Evolutionary conservation across 257 asterid genomes (phyloP).

Genomic region (Nicotiana benthamiana): DNA sequence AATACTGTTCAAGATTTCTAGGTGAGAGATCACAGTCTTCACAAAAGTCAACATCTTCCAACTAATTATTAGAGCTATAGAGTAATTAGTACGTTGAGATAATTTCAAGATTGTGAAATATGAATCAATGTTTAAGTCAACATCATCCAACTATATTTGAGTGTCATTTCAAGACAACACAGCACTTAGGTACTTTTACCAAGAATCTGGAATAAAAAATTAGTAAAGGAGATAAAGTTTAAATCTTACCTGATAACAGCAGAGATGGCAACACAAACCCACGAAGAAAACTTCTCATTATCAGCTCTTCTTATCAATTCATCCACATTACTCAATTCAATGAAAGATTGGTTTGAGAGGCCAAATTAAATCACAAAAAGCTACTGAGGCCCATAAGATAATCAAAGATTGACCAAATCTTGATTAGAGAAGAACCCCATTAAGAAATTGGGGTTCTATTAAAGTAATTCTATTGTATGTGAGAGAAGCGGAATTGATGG

Average conservation of each 20-base stretch:
- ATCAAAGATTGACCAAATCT: background rate
- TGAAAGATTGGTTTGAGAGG: background rate
- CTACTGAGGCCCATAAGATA: background rate
- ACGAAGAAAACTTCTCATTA: slow-evolving; percentile 55
- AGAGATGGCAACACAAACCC: slow-evolving; percentile 68
- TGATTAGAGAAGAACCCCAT: slow-evolving; percentile 3
- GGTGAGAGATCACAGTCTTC: background rate
- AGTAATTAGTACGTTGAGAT: background rate
- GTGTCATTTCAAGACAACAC: background rate
- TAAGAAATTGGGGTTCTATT: background rate
- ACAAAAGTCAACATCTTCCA: background rate
- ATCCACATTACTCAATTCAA: slow-evolving; percentile 16
- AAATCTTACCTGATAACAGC: slow-evolving; percentile 49
- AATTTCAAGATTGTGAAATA: background rate
- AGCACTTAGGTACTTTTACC: background rate
- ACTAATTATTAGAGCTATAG: background rate
- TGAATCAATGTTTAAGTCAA: background rate
- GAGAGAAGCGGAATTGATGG: background rate
- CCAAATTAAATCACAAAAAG: background rate
- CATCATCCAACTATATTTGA: background rate
- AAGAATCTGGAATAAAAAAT: background rate
- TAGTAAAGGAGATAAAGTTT: background rate
- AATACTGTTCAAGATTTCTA: background rate
- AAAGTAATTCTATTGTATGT: background rate
- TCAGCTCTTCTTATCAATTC: slow-evolving; percentile 25